Evolutionary conservation across 1,139 yeast genomes (phyloP).

Genomic region (Nakaseomyces delphensis): DNA sequence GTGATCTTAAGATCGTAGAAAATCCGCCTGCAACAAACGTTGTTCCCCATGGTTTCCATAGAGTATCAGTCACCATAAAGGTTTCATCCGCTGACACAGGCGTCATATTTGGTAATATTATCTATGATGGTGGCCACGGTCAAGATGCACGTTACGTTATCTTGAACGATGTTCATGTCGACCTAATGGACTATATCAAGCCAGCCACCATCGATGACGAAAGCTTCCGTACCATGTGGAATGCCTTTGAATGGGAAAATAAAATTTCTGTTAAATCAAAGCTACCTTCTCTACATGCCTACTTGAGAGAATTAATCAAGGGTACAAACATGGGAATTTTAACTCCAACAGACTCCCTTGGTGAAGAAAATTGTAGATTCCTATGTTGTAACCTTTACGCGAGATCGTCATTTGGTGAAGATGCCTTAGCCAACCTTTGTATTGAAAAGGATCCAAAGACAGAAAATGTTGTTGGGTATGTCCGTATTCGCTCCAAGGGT

Average conservation of each 20-base stretch:
- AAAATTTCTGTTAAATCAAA: slow-evolving; percentile 80
- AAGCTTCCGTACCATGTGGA: slow-evolving; percentile 96
- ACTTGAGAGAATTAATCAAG: slow-evolving; percentile 64
- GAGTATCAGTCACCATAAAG: slow-evolving; percentile 78
- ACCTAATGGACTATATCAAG: slow-evolving; percentile 93
- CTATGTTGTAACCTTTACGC: slow-evolving; percentile 92
- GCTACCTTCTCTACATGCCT: slow-evolving; percentile 61
- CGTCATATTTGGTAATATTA: slow-evolving; percentile 92
- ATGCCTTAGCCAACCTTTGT: slow-evolving; percentile 91
- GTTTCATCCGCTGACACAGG: slow-evolving; percentile 98
- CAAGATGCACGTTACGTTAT: slow-evolving; percentile 86
- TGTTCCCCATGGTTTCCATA: slow-evolving; percentile 94
- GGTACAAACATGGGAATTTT: slow-evolving; percentile 93
- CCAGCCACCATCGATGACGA: slow-evolving; percentile 87
- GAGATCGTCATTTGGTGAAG: slow-evolving; percentile 92
- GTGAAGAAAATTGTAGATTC: slow-evolving; percentile 79
- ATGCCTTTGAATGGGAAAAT: slow-evolving; percentile 99
- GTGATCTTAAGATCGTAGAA: slow-evolving; percentile 91
- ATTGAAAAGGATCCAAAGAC: slow-evolving; percentile 64
- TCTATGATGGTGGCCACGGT: slow-evolving; percentile 93
- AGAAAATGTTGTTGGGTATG: slow-evolving; percentile 86
- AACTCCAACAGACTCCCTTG: slow-evolving; percentile 77
- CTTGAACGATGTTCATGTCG: slow-evolving; percentile 89
- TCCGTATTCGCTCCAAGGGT: slow-evolving; percentile 93
- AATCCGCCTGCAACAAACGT: slow-evolving; percentile 87